A percentile compares a stretch with the other conserved stretches of the same genome.
Evolutionary conservation across 1,284 basidiomycete species (phyloP).

Genomic region (Porogramme epimiltina): DNA sequence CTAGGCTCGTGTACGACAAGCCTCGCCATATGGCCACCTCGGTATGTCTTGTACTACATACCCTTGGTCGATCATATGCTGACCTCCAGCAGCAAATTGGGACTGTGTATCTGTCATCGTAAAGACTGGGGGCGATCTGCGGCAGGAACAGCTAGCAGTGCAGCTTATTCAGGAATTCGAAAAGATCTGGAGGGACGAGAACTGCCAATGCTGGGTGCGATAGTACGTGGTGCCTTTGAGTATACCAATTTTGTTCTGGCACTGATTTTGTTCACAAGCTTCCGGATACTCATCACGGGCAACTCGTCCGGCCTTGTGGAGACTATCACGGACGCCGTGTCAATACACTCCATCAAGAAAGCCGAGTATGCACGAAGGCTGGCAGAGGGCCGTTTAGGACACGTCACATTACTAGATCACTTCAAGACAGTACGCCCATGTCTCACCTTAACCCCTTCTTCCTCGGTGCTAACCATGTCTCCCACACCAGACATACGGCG

Average conservation of each 20-base stretch:
- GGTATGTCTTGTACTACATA: conserved; percentile 46
- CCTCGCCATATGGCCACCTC: conserved; percentile 95
- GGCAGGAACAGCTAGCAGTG: conserved; percentile 97
- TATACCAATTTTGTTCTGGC: too few species aligned
- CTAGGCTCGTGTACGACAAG: conserved; percentile 86
- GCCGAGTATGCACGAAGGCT: conserved; percentile 92
- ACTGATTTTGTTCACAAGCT: conserved; percentile 26
- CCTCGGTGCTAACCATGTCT: not conserved
- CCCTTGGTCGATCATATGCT: not conserved
- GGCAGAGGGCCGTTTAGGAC: conserved; percentile 77
- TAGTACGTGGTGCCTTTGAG: conserved; percentile 60
- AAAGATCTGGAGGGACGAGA: conserved; percentile 94
- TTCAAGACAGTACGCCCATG: conserved; percentile 79
- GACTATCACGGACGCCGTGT: conserved; percentile 96
- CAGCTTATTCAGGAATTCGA: conserved; percentile 95
- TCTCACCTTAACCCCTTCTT: too few species aligned
- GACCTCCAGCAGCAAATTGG: conserved; percentile 56
- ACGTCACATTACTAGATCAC: conserved; percentile 89
- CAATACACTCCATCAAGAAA: conserved; percentile 99
- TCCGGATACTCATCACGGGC: conserved; percentile 91
- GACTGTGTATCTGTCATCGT: conserved; percentile 96
- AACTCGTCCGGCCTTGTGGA: conserved; percentile 92
- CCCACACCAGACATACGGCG: conserved; percentile 78
- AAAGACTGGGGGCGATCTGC: conserved; percentile 95
- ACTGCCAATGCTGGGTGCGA: conserved; percentile 87